Conservation (phyloP, 192 early-diverging fungal genomes). For the Obelidium mucronatum region DNA sequence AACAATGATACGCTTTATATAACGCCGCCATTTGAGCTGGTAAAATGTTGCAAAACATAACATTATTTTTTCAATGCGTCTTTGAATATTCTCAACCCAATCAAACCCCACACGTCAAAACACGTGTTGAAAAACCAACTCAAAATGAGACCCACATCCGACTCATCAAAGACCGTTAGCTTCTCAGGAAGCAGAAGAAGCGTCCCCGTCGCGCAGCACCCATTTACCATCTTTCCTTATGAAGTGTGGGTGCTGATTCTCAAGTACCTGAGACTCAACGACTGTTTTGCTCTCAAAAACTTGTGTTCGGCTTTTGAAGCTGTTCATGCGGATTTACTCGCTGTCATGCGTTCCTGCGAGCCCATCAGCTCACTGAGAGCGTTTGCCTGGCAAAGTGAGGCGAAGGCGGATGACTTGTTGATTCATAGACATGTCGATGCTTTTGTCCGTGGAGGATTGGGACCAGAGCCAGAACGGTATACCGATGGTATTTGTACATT, state of each 20-base stretch:
- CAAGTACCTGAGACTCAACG: neutral
- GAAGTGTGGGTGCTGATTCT: neutral
- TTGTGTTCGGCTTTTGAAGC: neutral
- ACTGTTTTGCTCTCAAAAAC: neutral
- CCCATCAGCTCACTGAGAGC: neutral
- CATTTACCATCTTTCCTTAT: neutral
- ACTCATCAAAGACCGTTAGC: neutral
- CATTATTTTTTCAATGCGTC: too few species aligned
- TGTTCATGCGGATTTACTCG: neutral
- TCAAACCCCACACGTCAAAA: too few species aligned
- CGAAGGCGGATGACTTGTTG: neutral
- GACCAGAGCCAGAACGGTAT: constrained; percentile 27
- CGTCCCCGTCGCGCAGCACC: neutral
- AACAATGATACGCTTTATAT: too few species aligned
- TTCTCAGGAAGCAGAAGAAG: neutral
- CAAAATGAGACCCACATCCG: too few species aligned
- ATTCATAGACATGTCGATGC: constrained; percentile 35
- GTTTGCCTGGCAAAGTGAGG: neutral
- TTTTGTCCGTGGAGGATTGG: constrained; percentile 27
- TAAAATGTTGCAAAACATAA: too few species aligned
- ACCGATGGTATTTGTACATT: constrained; percentile 26
- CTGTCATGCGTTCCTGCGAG: neutral
- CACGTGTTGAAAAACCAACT: too few species aligned
- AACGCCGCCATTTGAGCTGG: too few species aligned
- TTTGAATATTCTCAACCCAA: too few species aligned